These are phyloP conservation scores for Alternaria gansuensis DNA, from an alignment of 2,329 filamentous ascomycete genomes.

Conservation along the genomic window DNA sequence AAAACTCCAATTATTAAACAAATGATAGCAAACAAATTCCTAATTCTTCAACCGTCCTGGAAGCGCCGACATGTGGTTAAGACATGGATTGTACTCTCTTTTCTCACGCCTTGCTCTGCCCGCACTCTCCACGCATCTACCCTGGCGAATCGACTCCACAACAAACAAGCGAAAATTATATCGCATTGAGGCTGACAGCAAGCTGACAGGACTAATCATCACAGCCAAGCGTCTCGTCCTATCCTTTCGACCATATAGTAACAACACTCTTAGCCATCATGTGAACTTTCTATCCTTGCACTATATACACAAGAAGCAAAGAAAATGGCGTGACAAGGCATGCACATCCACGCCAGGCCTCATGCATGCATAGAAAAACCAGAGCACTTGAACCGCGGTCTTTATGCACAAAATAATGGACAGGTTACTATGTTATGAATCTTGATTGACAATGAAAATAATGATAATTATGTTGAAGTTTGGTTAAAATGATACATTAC, in stretches of 20 bases:
- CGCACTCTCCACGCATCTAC: conserved; percentile 3
- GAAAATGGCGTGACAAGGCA: conserved; percentile 4
- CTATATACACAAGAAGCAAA: conserved; percentile 3
- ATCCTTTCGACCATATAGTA: not conserved
- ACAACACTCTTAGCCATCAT: not conserved
- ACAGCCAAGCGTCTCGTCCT: not conserved
- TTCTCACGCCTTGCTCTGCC: not conserved
- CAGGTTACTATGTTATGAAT: conserved; percentile 1
- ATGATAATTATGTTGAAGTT: not conserved
- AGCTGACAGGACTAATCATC: not conserved
- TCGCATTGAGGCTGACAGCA: not conserved
- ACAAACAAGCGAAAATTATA: not conserved
- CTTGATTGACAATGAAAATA: not conserved
- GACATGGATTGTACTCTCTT: not conserved
- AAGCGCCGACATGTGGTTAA: conserved; percentile 5
- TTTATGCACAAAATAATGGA: conserved; percentile 2
- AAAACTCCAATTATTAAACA: not conserved
- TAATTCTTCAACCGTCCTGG: not conserved
- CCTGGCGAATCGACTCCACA: not conserved
- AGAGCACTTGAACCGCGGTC: not conserved
- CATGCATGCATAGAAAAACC: not conserved
- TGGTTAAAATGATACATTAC: not conserved
- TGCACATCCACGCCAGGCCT: not conserved
- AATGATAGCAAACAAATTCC: not conserved
- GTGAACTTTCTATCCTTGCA: not conserved